Evolutionary conservation across 208 protist species (phyloP), one percentile per base, ranked within the genome.

Genomic region (Leishmania aethiopica): DNA sequence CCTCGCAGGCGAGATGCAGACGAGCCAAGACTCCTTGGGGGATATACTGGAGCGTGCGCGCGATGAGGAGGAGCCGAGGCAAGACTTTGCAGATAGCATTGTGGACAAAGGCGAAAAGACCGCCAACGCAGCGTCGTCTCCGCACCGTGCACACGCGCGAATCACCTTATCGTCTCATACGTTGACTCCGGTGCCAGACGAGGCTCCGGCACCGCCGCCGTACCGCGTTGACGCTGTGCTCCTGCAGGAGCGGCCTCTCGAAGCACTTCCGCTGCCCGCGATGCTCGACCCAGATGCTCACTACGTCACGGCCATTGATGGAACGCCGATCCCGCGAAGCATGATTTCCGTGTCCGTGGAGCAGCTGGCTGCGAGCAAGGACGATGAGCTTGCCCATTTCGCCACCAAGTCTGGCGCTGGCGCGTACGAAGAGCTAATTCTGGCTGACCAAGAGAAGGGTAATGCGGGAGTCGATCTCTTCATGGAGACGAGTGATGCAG

Each of bases 291-390:
- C 69, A 2, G 45, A 91, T 40, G 69, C 75, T n/a, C 82, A 91
- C 69, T 90, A 84, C 37, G 90, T 96, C n/a, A 79, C 73, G 0
- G 90, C 93, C 70, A 94, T 98, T 53, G 94, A 96, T 78, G 95
- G 93, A 35, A 90, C 93, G 37, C 82, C 64, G 10, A 96, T 98
- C 62, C 93, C 93, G 57, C 91, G 90, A 64, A 96, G 88, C 78
- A 86, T 98, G 86, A 83, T 96, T 51, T 87, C 89, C 0, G 53
- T 86, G 55, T 95, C 91, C 3, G 84, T 98, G 17, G 88, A 85
- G 75, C 51, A 91, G n/a, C 87, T 96, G 55, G 83, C 90, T 35
- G 77, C 87, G 35, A 45, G 69, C 19, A 94, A 96, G 66, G 87
- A 93, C 55, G 93, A 95, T 32, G 93, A 95, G 71, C 80, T 96